Base-by-base conservation (phyloP, 257 asterid genomes). In the Craterostigma plantagineum region DNA sequence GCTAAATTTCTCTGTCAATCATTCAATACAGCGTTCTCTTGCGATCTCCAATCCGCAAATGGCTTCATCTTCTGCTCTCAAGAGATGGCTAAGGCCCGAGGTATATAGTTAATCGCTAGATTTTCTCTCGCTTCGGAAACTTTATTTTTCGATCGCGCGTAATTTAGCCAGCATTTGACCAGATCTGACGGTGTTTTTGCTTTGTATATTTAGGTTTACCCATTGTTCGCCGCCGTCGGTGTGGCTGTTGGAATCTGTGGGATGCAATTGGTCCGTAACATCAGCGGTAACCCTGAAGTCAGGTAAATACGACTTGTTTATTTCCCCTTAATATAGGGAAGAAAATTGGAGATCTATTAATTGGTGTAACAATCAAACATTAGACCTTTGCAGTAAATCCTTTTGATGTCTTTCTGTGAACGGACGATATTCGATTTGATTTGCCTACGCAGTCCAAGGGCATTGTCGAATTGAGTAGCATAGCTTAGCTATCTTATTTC, bases 21-120 rank as follows among this genome's bases (percentile, higher is more conserved):
- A 23, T 23, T 23, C 2, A 23, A 23, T 23, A 23, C 30, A 23
- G 6, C 2, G 30, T 23, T 23, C 6, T 23, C 30, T 23, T 6
- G 2, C 30, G 30, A 23, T 23, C 12, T 10, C 40, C 4, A 36
- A 36, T 10, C 3, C 30, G 8, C 1, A 8, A 3, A 78, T 82
- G 92, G 77, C 92, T 51, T 65, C 92, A 9, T 56, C 87, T 10
- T 11, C 71, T n/a, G 45, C 70, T 51, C 50, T 69, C 64, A 82
- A 58, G 59, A 65, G 95, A 60, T 82, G 95, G 95, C 69, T 82
- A 38, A 67, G 91, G 70, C 95, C 95, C 39, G 95, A 82, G 95
- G 95, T 78, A 0, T 51, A 23, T 23, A 23, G 30, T 23, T 23
- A 23, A 13, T 10, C 30, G 16, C 57, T 63, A 50, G 60, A 68